Evolutionary conservation across 2,329 filamentous ascomycete species (phyloP), one percentile per base, ranked within the genome.

Genomic region (Neophaeococcomyces mojaviensis): DNA sequence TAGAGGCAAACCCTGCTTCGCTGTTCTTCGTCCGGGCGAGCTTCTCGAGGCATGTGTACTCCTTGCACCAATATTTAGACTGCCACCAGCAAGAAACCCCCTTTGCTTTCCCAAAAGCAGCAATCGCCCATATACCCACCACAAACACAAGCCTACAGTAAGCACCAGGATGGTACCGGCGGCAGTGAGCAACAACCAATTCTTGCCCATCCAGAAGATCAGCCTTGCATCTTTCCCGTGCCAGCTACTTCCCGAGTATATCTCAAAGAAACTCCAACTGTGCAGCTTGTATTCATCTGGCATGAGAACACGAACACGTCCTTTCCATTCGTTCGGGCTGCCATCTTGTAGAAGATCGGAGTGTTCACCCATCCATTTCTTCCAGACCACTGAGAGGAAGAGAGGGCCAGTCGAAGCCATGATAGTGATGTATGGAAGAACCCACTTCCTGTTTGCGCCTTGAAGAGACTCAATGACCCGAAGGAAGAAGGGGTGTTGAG

Each of bases 341-440:
- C 62, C 9, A 65, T 72, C 35, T 36, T 65, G 65, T 35, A 59
- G 57, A 1, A 66, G 62, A 19, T 61, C 57, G 5, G 61, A 57
- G 31, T 67, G 68, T 15, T 70, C 66, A 28, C 73, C 70, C 62
- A 80, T 79, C 63, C 85, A 88, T 62, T 86, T 79, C 59, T 84
- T 80, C 81, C 84, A 85, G 49, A 86, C 76, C 33, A 88, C 76
- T 46, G 79, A 86, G 37, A 89, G 66, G 68, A 87, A 89, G 24
- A 89, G 68, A 0, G 85, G 85, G 0, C 85, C 85, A 0, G 86
- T 86, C 8, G 79, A 81, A 38, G 83, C 82, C 86, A 89, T 89
- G 57, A 89, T 82, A 19, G 82, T 86, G 58, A 86, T 82, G 63
- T 89, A 88, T 13, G 81, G 76, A 50, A 82, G 62, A 32, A 79